Conservation (phyloP, 177 flowering plant genomes). For the Vitis hybrid region DNA sequence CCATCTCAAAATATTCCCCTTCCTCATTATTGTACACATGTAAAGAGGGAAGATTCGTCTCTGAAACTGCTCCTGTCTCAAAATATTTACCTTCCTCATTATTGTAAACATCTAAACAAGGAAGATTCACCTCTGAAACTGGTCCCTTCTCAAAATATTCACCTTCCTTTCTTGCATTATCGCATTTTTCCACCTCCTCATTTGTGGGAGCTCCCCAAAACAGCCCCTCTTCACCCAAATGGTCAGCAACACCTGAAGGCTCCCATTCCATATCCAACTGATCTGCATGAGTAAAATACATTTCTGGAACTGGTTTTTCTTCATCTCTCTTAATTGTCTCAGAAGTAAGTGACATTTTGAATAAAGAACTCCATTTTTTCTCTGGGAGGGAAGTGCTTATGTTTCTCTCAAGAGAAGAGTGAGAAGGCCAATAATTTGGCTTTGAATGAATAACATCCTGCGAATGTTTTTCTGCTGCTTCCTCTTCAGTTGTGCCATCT, state of each 20-base stretch:
- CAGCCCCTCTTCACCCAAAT: conserved; percentile 6
- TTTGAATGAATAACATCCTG: not conserved
- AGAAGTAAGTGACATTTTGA: conserved; percentile 2
- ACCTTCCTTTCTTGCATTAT: not conserved
- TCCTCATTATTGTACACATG: not conserved
- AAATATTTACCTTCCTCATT: conserved; percentile 3
- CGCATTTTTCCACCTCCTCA: conserved; percentile 2
- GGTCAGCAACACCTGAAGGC: not conserved
- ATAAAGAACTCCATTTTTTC: conserved; percentile 17
- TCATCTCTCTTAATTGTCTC: conserved; percentile 3
- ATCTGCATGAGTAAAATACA: not conserved
- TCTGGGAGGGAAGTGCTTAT: not conserved
- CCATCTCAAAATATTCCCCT: not conserved
- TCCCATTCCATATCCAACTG: conserved; percentile 7
- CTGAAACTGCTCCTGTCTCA: not conserved
- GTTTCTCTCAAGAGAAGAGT: conserved; percentile 18
- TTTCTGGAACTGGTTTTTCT: conserved; percentile 2
- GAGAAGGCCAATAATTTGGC: conserved; percentile 7
- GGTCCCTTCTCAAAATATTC: not conserved
- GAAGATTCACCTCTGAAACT: not conserved
- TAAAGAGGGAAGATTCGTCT: not conserved
- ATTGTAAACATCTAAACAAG: not conserved
- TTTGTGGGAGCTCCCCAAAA: not conserved
- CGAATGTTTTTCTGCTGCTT: not conserved
- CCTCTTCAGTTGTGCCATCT: not conserved